These are phyloP conservation scores for Chlorella sorokiniana DNA, from an alignment of 139 green algal genomes.

Conservation along the genomic window DNA sequence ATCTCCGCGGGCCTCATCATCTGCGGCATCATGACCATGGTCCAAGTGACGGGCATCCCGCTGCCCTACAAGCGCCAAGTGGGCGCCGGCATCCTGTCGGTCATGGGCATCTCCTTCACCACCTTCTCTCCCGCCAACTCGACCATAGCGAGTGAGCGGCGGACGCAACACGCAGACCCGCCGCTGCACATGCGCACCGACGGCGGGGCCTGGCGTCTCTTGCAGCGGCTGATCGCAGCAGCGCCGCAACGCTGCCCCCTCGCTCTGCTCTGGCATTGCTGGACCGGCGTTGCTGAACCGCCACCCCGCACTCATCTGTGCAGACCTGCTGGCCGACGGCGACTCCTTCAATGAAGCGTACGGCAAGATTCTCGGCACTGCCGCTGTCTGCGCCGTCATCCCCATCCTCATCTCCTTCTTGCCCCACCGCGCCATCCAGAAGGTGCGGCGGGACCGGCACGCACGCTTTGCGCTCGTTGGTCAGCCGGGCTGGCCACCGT, in stretches of 20 bases:
- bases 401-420: slow-evolving; percentile 73
- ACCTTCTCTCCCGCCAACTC: slow-evolving; percentile 9
- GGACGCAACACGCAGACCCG: no score
- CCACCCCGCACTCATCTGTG: background rate
- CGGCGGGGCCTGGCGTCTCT: no score
- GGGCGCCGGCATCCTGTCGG: slow-evolving; percentile 60
- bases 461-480: no score
- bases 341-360: slow-evolving; percentile 53
- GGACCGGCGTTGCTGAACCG: background rate
- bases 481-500: no score
- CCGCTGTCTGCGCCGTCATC: slow-evolving; percentile 56
- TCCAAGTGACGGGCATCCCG: slow-evolving; percentile 25
- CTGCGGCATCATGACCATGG: slow-evolving; percentile 54
- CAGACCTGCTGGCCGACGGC: background rate
- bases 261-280: no score
- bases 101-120: slow-evolving; percentile 55
- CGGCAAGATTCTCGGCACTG: slow-evolving; percentile 72
- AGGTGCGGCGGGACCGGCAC: no score
- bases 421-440: slow-evolving; percentile 54
- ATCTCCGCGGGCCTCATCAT: slow-evolving; percentile 50
- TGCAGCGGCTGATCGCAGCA: no score
- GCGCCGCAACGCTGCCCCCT: no score
- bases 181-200: background rate
- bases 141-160: background rate
- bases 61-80: slow-evolving; percentile 34